These are phyloP conservation scores for Termitomyces sp. DNA, from an alignment of 768 basidiomycete genomes.

Conservation along the genomic window DNA sequence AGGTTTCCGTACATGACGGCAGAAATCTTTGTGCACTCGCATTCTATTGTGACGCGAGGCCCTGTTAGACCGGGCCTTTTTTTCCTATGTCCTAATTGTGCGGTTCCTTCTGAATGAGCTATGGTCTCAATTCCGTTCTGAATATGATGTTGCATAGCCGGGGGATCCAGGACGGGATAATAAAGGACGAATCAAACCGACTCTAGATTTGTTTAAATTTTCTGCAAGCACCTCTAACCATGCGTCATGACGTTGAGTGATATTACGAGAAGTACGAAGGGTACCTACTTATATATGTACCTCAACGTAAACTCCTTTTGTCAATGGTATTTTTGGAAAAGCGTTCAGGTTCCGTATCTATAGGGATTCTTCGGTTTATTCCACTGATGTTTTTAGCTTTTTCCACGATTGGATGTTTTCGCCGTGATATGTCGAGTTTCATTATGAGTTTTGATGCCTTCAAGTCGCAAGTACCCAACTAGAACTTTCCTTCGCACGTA, in stretches of 20 bases:
- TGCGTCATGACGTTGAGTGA: not conserved
- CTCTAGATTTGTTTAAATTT: not conserved
- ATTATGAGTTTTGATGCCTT: not conserved
- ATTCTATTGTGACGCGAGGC: not conserved
- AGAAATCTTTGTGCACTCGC: not conserved
- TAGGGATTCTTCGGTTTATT: constrained; percentile 1
- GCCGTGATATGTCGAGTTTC: not conserved
- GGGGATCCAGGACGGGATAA: not conserved
- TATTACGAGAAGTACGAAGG: not conserved
- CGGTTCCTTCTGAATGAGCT: not conserved
- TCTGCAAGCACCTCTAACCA: not conserved
- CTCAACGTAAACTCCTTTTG: constrained; percentile 1
- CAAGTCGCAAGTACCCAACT: not conserved
- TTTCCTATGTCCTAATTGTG: not conserved
- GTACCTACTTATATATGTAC: not conserved
- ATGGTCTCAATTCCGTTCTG: constrained; percentile 1
- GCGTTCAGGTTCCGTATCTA: not conserved
- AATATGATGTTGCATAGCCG: not conserved
- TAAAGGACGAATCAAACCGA: not conserved
- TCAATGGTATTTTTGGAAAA: not conserved
- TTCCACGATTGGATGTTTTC: not conserved
- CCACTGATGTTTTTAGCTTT: not conserved
- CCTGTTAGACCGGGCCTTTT: not conserved
- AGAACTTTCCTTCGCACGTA: not conserved
- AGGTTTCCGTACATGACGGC: constrained; percentile 11